Base-by-base conservation (phyloP, 1,284 basidiomycete genomes). In the Cryptococcus sp. region DNA sequence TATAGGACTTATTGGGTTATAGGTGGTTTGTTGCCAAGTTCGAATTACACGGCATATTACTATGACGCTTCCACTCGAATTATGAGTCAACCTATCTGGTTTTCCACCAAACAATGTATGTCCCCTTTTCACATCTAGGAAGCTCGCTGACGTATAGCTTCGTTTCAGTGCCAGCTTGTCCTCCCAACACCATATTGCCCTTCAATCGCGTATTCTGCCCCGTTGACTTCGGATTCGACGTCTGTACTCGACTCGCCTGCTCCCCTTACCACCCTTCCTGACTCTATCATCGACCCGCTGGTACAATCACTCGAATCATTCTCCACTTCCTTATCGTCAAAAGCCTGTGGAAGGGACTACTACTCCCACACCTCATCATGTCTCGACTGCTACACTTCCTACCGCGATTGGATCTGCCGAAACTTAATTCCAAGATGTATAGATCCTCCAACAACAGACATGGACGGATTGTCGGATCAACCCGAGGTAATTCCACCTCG, bases 291-390 rank as follows among this genome's bases (percentile, higher is more conserved):
- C 10, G 63, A 67, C 2, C 78, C 81, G 7, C 76, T 90, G 41
- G 69, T 83, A 21, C 74, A 78, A 4, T 83, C 82, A 54, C 74
- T 91, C 55, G 73, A 83, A 28, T 87, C 88, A 64, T 89, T 91
- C 72, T 85, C 87, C 1, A 79, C 79, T 1, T 81, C 82, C 14
- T 81, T 92, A 18, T 78, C 80, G 14, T 84, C 85, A 2, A 82
- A 83, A 57, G 82, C 87, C 1, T 91, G 89, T 64, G 89, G 88
- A 3, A 79, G 88, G 22, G 88, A 91, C 68, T 67, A 79, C 45
- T 92, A 90, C 75, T 89, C 87, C 9, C 86, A 85, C 1, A 74
- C 90, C 4, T 82, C 87, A 19, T 80, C 81, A 1, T 92, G 89
- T 63, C 78, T 81, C 11, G 85, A 88, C 70, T 91, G 89, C 64